A percentile compares a stretch with the other conserved stretches of the same genome.
Conservation (phyloP, 352 stramenopile species). For the Phytophthora foliorum region DNA sequence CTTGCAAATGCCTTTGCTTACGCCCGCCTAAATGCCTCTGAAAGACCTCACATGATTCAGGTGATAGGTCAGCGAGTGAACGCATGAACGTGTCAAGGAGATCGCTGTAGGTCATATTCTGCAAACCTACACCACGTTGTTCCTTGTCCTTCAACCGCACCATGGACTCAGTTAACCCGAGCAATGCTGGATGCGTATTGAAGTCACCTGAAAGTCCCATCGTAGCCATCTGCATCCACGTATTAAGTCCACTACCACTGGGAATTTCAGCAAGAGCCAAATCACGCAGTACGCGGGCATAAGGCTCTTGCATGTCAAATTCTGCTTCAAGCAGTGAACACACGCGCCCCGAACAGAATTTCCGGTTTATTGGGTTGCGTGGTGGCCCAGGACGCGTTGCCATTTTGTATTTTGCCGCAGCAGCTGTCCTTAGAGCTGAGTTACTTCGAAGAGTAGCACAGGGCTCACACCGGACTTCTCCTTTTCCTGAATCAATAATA, state of each 20-base stretch:
- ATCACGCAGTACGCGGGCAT: slow-evolving; percentile 59
- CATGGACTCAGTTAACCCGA: slow-evolving; percentile 79
- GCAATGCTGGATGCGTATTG: slow-evolving; percentile 63
- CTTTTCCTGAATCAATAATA: slow-evolving; percentile 50
- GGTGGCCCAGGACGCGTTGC: slow-evolving; percentile 35
- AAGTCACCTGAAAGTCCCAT: slow-evolving; percentile 75
- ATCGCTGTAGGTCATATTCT: slow-evolving; percentile 85
- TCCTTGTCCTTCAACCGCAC: slow-evolving; percentile 83
- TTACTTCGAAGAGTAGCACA: slow-evolving; percentile 68
- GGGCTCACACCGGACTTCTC: slow-evolving; percentile 48
- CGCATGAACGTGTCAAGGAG: slow-evolving; percentile 78
- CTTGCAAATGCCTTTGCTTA: slow-evolving; percentile 57
- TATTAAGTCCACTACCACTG: slow-evolving; percentile 52
- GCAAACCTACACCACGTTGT: slow-evolving; percentile 72
- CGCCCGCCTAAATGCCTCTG: slow-evolving; percentile 74
- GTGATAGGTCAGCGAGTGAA: slow-evolving; percentile 62
- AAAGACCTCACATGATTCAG: slow-evolving; percentile 76
- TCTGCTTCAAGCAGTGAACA: slow-evolving; percentile 63
- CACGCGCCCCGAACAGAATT: slow-evolving; percentile 63
- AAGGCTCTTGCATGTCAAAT: slow-evolving; percentile 67
- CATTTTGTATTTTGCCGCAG: slow-evolving; percentile 49
- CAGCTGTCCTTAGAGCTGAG: slow-evolving; percentile 54
- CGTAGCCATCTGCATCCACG: slow-evolving; percentile 74
- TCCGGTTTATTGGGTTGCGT: slow-evolving; percentile 65
- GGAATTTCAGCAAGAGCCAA: slow-evolving; percentile 63